These are phyloP conservation scores for Opeltia flavorubescens DNA, from an alignment of 495 filamentous ascomycete genomes.

Conservation along the genomic window DNA sequence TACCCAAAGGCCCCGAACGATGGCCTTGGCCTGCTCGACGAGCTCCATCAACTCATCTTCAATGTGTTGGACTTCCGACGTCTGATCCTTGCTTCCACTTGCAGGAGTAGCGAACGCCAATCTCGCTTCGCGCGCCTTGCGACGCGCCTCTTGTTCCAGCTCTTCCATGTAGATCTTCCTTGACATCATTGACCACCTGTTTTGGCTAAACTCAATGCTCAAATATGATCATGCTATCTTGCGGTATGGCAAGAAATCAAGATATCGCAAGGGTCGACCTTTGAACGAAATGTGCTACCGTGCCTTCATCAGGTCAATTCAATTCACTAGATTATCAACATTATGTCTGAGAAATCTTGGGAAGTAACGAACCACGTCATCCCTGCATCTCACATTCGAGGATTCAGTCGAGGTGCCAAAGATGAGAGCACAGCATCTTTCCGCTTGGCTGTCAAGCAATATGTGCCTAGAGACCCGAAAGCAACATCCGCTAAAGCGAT, in stretches of 20 bases:
- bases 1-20: not conserved
- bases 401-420: constrained; percentile 9
- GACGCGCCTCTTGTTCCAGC: not conserved
- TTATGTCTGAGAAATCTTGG: constrained; percentile 11
- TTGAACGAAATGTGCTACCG: too few relatives aligned
- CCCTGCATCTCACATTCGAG: constrained; percentile 16
- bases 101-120: too few relatives aligned
- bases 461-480: constrained; percentile 21
- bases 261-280: too few relatives aligned
- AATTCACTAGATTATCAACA: not conserved
- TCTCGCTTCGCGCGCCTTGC: not conserved
- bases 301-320: not conserved
- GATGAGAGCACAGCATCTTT: constrained; percentile 13
- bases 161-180: not conserved
- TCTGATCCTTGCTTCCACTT: not conserved
- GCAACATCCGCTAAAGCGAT: constrained; percentile 19
- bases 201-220: too few relatives aligned
- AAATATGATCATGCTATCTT: too few relatives aligned
- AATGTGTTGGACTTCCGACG: not conserved
- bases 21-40: not conserved
- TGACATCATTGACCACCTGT: too few relatives aligned
- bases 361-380: constrained; percentile 11
- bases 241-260: too few relatives aligned
- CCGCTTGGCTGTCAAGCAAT: constrained; percentile 30
- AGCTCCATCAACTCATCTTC: not conserved